Conservation (phyloP, 2,329 filamentous ascomycete species). For the Penicillium sp. region DNA sequence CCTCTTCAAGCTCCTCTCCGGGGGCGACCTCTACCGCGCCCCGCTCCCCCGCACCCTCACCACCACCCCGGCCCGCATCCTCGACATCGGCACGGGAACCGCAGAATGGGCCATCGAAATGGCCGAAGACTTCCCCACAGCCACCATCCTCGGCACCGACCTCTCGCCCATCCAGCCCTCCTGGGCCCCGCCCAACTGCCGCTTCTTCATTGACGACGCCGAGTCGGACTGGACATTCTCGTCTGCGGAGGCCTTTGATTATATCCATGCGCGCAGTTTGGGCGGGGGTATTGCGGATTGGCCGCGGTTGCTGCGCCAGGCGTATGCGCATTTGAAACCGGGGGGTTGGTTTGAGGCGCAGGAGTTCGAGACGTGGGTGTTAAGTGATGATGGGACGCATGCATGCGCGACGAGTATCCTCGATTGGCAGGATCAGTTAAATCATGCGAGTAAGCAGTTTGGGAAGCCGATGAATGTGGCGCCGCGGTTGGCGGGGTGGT, state of each 20-base stretch:
- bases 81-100: constrained; percentile 38
- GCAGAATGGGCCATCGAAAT: constrained; percentile 47
- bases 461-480: constrained; percentile 41
- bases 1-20: constrained; percentile 38
- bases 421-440: constrained; percentile 35
- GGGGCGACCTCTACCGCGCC: constrained; percentile 41
- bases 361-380: constrained; percentile 31
- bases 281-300: constrained; percentile 42
- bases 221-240: constrained; percentile 44
- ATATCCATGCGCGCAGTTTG: constrained; percentile 41
- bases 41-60: constrained; percentile 30
- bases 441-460: constrained; percentile 33
- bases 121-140: constrained; percentile 39
- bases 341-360: constrained; percentile 42
- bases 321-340: constrained; percentile 34
- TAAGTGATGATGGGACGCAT: constrained; percentile 37
- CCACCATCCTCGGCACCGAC: constrained; percentile 40
- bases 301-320: constrained; percentile 32
- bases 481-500: constrained; percentile 26
- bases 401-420: constrained; percentile 24
- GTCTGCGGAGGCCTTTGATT: constrained; percentile 42
- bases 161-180: constrained; percentile 39
- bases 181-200: constrained; percentile 52
- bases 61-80: constrained; percentile 25
- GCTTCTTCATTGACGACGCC: constrained; percentile 51